A percentile compares a stretch with the other conserved stretches of the same genome.
Evolutionary conservation across 805 yeast species (phyloP).

Genomic region (Yarrowia deformans): DNA sequence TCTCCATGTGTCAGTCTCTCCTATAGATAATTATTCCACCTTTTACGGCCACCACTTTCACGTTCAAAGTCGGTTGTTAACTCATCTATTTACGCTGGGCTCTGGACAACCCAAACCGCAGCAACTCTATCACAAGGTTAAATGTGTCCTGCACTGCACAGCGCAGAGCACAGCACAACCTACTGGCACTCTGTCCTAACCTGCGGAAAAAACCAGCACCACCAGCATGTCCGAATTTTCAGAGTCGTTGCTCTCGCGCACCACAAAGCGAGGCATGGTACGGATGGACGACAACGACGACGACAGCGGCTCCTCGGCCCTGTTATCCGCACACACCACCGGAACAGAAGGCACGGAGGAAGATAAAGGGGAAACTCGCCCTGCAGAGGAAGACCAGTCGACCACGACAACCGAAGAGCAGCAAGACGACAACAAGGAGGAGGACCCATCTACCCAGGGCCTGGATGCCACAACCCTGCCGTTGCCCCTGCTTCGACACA

Average conservation of each 20-base stretch:
- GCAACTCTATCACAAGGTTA: slow-evolving; percentile 30
- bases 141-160: slow-evolving; percentile 29
- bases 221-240: slow-evolving; percentile 35
- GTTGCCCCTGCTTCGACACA: slow-evolving; percentile 40
- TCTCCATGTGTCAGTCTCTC: not conserved
- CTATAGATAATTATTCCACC: not conserved
- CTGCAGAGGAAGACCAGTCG: slow-evolving; percentile 14
- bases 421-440: not conserved
- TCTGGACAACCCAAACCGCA: slow-evolving; percentile 33
- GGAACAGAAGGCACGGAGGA: slow-evolving; percentile 21
- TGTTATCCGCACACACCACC: slow-evolving; percentile 33
- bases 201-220: slow-evolving; percentile 1
- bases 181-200: not conserved
- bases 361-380: slow-evolving; percentile 23
- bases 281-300: slow-evolving; percentile 37
- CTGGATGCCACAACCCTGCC: slow-evolving; percentile 41
- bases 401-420: not conserved
- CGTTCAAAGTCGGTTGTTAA: not conserved
- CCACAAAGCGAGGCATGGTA: slow-evolving; percentile 37
- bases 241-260: slow-evolving; percentile 36
- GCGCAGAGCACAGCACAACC: slow-evolving; percentile 24
- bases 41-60: not conserved
- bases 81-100: not conserved
- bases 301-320: slow-evolving; percentile 34
- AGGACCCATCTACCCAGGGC: slow-evolving; percentile 10